phyloP scores from a whole-genome alignment of 208 protist species.

The Leishmania braziliensis region DNA sequence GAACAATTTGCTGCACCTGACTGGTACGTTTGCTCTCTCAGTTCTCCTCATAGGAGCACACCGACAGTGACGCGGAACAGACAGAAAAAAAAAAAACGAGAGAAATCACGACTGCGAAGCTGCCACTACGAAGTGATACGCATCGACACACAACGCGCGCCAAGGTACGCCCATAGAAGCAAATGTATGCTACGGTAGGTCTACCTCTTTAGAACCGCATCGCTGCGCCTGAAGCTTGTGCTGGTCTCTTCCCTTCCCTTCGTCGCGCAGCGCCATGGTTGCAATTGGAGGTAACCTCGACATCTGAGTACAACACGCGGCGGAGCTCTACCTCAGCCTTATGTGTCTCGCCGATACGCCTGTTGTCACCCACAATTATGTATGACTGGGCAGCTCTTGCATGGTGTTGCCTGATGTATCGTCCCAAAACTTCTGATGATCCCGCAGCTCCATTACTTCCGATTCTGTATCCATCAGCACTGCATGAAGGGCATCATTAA shows the following conservation, averaged over 20 bases:
- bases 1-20: background rate
- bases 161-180: background rate
- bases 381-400: no score
- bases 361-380: no score
- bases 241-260: background rate
- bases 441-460: no score
- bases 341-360: constrained; percentile 57
- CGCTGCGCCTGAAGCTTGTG: background rate
- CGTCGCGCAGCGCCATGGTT: no score
- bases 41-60: background rate
- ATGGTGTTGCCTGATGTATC: no score
- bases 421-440: no score
- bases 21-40: background rate
- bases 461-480: no score
- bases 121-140: background rate
- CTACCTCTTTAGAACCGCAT: background rate
- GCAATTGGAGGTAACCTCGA: no score
- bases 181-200: background rate
- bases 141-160: background rate
- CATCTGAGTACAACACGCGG: no score
- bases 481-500: no score
- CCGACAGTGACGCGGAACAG: background rate
- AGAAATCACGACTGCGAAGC: background rate
- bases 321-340: constrained; percentile 63
- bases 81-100: background rate